These are phyloP conservation scores for Pythium dissimile DNA, from an alignment of 352 stramenopile genomes.

Conservation along the genomic window DNA sequence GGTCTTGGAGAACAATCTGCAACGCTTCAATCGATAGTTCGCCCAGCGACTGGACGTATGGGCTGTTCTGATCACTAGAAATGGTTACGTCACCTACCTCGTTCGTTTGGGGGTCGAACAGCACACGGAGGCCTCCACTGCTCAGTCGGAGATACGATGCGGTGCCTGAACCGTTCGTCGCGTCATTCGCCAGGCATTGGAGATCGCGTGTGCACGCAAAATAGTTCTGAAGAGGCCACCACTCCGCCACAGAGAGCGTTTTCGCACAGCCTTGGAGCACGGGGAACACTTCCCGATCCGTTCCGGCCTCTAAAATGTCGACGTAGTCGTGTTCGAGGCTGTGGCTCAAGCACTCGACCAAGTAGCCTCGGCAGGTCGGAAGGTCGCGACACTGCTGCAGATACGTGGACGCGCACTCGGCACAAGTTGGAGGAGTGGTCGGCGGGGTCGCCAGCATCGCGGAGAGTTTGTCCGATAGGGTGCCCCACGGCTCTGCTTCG, in stretches of 20 bases:
- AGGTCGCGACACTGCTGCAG: not conserved
- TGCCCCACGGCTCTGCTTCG: not conserved
- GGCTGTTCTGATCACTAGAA: not conserved
- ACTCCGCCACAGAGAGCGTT: not conserved
- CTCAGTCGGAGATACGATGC: not conserved
- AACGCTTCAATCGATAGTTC: not conserved
- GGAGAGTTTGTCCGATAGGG: not conserved
- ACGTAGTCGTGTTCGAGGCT: not conserved
- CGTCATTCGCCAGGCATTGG: conserved; percentile 1
- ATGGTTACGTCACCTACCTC: not conserved
- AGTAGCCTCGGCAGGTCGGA: not conserved
- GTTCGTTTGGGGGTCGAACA: not conserved
- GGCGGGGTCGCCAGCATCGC: not conserved
- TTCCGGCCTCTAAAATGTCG: not conserved
- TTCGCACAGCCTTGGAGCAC: not conserved
- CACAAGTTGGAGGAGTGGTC: not conserved
- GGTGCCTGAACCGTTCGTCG: not conserved
- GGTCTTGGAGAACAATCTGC: not conserved
- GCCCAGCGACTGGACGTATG: not conserved
- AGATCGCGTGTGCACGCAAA: conserved; percentile 7
- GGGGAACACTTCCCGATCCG: not conserved
- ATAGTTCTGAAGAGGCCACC: conserved; percentile 9
- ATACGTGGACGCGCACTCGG: not conserved
- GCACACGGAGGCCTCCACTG: not conserved
- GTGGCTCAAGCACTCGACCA: conserved; percentile 12